Base-by-base conservation (phyloP, 2,329 filamentous ascomycete genomes). In the Purpureocillium lavendulum region DNA sequence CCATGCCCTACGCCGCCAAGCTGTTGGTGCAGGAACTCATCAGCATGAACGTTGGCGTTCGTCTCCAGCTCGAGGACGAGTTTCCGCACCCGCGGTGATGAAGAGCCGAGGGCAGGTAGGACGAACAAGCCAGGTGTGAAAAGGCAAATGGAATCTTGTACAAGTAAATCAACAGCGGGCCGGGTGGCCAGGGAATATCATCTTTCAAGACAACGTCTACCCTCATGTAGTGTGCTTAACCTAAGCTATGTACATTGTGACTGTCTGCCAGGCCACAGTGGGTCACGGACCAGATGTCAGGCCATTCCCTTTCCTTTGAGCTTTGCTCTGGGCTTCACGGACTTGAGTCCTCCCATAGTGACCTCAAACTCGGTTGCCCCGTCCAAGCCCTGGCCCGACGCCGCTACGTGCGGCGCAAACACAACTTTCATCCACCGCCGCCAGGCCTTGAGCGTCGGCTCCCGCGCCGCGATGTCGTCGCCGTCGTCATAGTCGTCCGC, bases 11-110 rank as follows among this genome's bases (percentile, higher is more conserved):
- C 62, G 92, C 92, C 14, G 92, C 92, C 1, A 97, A 98, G 73
- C 66, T 98, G 57, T 68, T 98, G 40, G 87, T 97, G 36, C 92
- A 98, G 68, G 92, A 98, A 66, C 65, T 98, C 54, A 82, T 94
- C 56, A 94, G 87, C 61, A 98, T 98, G 92, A 98, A 98, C 61
- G 87, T 98, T n/a, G 85, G 89, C 45, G 90, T 94, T 43, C 75
- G 85, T 42, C 69, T 98, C 64, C 86, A 90, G 68, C 66, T 98
- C 49, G 87, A 87, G 54, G 92, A 98, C 58, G 87, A 97, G 65
- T 98, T 98, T 61, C 88, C 88, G 13, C 75, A 80, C 51, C 75
- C 75, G 17, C 62, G 59, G 42, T 64, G 52, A 52, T 24, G 11
- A 17, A 17, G 28, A 6, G 15, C 18, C 29, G 31, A 16, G 15